Evolutionary conservation across 2,329 filamentous ascomycete species (phyloP).

Genomic region (Apiospora aurea): DNA sequence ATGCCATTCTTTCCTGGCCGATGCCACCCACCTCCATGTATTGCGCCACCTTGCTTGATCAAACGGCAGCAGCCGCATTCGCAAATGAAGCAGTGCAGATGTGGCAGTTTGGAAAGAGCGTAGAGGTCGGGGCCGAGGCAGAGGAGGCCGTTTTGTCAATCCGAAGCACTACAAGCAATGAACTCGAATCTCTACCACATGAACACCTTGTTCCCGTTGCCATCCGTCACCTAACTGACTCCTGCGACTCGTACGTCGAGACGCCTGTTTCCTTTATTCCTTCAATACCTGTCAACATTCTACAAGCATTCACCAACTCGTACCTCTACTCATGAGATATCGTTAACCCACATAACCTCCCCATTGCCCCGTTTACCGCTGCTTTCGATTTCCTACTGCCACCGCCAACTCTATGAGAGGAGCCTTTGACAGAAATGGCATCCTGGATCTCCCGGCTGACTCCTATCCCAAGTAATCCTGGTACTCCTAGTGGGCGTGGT

Average conservation of each 20-base stretch:
- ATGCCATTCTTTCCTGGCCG: no score
- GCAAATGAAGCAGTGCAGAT: background rate
- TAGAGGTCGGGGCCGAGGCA: background rate
- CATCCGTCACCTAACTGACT: background rate
- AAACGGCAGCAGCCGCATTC: background rate
- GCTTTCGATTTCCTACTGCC: background rate
- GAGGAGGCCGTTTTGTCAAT: background rate
- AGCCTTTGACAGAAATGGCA: background rate
- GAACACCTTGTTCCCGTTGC: background rate
- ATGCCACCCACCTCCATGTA: no score
- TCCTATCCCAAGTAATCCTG: background rate
- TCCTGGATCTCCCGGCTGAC: constrained; percentile 3
- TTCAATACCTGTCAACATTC: background rate
- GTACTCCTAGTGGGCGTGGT: background rate
- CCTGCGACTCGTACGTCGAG: background rate
- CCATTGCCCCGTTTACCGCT: background rate
- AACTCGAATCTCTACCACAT: background rate
- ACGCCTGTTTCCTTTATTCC: background rate
- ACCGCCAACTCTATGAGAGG: background rate
- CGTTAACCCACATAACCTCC: background rate
- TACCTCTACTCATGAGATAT: background rate
- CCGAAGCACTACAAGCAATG: background rate
- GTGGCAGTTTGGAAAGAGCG: background rate
- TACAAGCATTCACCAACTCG: background rate
- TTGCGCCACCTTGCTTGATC: background rate